Evolutionary conservation across 345 rosid genomes (phyloP), one percentile per base, ranked within the genome.

Genomic region (Rhizophora mangle): DNA sequence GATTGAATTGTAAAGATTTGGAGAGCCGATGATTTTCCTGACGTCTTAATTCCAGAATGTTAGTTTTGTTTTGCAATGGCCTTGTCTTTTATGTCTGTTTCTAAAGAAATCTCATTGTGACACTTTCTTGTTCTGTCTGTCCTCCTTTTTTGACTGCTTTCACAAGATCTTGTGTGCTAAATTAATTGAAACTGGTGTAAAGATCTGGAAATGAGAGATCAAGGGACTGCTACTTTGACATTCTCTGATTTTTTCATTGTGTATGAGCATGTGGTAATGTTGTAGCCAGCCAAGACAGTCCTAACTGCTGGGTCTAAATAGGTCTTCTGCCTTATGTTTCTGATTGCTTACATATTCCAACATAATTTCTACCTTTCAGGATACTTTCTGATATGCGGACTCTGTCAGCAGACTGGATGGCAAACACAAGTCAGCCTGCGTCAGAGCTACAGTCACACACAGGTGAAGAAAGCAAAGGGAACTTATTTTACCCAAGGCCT

Each of bases 361-460:
- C 63, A 39, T 3, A 46, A 51, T 21, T 81, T 62, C 55, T 66
- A 65, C 47, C 68, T 81, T 84, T 79, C 88, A 92, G 99, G 97
- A 92, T 95, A 78, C 97, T 95, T 74, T 95, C 98, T 53, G 99
- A 95, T 83, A 92, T 95, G 99, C 87, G 99, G 81, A 95, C 99
- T 61, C 97, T 95, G 76, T 92, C 99, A 47, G 99, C 99, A 36
- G 99, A 95, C 79, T 95, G 99, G 99, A 92, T 95, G 99, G 98
- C 99, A 78, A 95, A 92, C 74, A 88, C 92, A 34, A 89, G 75
- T 84, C 90, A 82, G 84, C 80, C 96, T 13, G 98, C 92, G 72
- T 71, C 87, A 56, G 96, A 94, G 43, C 74, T 82, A 76, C 98
- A 88, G 34, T 81, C 92, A 64, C 89, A 80, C 68, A 92, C 96